Evolutionary conservation across 108 stramenopile species (phyloP), one percentile per base, ranked within the genome.

Genomic region (Nitzschia sp.): DNA sequence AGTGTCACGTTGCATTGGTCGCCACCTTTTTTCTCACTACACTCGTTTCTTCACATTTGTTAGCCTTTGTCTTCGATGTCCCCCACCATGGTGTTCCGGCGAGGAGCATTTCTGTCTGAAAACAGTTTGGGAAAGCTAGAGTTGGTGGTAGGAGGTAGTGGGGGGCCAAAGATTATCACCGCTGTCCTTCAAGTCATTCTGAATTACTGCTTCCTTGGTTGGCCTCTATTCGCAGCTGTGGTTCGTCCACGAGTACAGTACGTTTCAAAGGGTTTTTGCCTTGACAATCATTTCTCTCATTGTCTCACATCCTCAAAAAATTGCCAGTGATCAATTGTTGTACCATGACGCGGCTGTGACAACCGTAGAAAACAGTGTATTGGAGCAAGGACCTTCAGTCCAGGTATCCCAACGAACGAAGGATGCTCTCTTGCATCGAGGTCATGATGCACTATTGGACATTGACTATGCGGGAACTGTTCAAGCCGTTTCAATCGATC

Each of bases 121-220:
- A 20, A 10, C 2, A 56, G 79, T 29, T 12, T 60, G 14, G 84
- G 84, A 0, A 53, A 72, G 7, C 41, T 90, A 43, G 43, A 77
- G 24, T 46, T 91, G 43, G 81, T 80, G 0, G 60, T 89, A 20
- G 93, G 93, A 24, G 90, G 79, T 0, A 70, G 66, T 51, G 93
- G 93, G 10, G 93, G 93, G 6, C 88, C 93, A 10, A 89, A 86
- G 51, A 94, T 94, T 40, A 94, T 94, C 44, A 83, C 90, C 0
- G 72, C 86, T 10, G 80, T 88, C 34, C 52, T 86, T 8, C 89
- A 90, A 63, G 81, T 84, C 7, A 60, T 94, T 38, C 51, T 94
- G 15, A 90, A 91, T 59, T 64, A 77, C 53, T 70, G 70, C 37
- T 65, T 82, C 25, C 51, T 76, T 14, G 89, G 90, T 14, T 82